phyloP scores from a whole-genome alignment of 441 rosid species.

The Flueggea neowawraea region DNA sequence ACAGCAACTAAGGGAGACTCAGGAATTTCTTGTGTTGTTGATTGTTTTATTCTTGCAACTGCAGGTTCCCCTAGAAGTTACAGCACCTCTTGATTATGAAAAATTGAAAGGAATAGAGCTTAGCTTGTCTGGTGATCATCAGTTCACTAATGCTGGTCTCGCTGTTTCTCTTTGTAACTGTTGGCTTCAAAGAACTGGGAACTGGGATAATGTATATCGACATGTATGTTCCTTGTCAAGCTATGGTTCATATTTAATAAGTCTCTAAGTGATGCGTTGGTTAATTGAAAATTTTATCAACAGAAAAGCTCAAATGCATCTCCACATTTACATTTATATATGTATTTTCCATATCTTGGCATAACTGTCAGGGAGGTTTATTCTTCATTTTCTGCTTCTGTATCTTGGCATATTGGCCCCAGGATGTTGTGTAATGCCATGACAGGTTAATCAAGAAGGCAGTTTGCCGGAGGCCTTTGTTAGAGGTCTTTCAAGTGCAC shows the following conservation, averaged over 20 bases:
- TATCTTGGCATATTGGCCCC: slow-evolving; percentile 1
- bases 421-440: slow-evolving; percentile 10
- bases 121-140: slow-evolving; percentile 83
- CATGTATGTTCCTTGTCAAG: neutral
- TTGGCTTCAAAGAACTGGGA: slow-evolving; percentile 83
- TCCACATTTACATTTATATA: too few relatives aligned
- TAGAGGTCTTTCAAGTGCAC: slow-evolving; percentile 84
- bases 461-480: slow-evolving; percentile 54
- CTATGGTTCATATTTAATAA: too few relatives aligned
- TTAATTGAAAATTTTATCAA: too few relatives aligned
- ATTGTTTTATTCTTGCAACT: slow-evolving; percentile 14
- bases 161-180: slow-evolving; percentile 76
- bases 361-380: too few relatives aligned
- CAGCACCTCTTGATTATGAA: slow-evolving; percentile 51
- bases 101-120: slow-evolving; percentile 48
- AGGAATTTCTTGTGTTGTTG: slow-evolving; percentile 3
- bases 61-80: slow-evolving; percentile 72
- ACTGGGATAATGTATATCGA: slow-evolving; percentile 35
- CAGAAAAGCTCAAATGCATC: too few relatives aligned
- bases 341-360: too few relatives aligned
- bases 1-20: neutral
- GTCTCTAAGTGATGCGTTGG: too few relatives aligned
- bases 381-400: too few relatives aligned
- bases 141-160: slow-evolving; percentile 77
- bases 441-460: slow-evolving; percentile 35